Conservation (phyloP, 805 yeast species). For the Candida caryicola region DNA sequence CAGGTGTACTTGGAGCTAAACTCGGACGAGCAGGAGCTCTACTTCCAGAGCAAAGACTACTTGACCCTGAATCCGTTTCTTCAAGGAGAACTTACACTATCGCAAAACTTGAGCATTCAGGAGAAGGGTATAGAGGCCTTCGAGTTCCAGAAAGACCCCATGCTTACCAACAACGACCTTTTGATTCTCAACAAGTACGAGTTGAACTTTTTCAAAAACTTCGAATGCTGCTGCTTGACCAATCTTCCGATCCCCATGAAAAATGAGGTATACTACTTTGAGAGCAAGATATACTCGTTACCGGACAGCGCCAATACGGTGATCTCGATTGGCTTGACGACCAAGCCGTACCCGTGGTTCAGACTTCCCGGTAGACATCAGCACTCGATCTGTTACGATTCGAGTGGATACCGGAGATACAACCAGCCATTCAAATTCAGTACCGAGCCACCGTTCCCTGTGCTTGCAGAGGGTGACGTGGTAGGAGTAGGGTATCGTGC, state of each 20-base stretch:
- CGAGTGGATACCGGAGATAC: slow-evolving; percentile 73
- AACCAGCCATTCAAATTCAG: slow-evolving; percentile 66
- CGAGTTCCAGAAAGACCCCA: slow-evolving; percentile 68
- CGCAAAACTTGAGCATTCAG: slow-evolving; percentile 67
- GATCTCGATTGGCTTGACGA: slow-evolving; percentile 75
- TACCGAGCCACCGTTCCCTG: slow-evolving; percentile 55
- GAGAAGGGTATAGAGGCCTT: slow-evolving; percentile 89
- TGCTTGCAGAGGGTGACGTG: slow-evolving; percentile 78
- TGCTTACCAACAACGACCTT: slow-evolving; percentile 54
- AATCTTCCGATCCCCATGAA: slow-evolving; percentile 81
- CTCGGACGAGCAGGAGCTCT: slow-evolving; percentile 66
- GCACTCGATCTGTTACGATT: slow-evolving; percentile 83
- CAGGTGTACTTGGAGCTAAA: slow-evolving; percentile 58
- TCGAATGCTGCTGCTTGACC: slow-evolving; percentile 68
- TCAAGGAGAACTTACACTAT: slow-evolving; percentile 46
- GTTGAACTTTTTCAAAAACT: slow-evolving; percentile 54
- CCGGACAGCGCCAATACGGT: slow-evolving; percentile 53
- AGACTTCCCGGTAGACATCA: slow-evolving; percentile 90
- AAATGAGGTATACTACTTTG: slow-evolving; percentile 87
- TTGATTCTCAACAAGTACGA: slow-evolving; percentile 65
- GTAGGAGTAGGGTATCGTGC: slow-evolving; percentile 88
- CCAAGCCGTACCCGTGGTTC: slow-evolving; percentile 91
- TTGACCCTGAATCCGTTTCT: slow-evolving; percentile 31
- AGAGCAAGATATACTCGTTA: slow-evolving; percentile 74
- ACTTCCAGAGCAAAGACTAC: slow-evolving; percentile 60